Percentiles rank a stretch among this genome's conserved stretches.
These are phyloP conservation scores for Fusarium nelsonii DNA, from an alignment of 2,329 filamentous ascomycete species.

Conservation along the genomic window DNA sequence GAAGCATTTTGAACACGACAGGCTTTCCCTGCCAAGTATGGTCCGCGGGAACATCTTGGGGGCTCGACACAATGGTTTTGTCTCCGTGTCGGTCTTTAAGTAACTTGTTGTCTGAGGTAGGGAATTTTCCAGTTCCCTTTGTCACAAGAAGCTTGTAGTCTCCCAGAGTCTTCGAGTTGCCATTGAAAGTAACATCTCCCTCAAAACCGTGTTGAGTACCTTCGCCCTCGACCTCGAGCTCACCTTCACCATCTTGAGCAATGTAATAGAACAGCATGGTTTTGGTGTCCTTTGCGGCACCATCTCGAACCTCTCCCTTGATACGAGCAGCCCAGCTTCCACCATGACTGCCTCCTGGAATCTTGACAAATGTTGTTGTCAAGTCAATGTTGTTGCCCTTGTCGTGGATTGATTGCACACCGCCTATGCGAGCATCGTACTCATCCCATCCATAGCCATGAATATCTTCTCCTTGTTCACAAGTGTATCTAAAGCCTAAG, in stretches of 20 bases:
- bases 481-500: slow-evolving; percentile 88
- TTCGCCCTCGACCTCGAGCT: slow-evolving; percentile 69
- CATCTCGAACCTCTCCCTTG: slow-evolving; percentile 81
- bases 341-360: slow-evolving; percentile 85
- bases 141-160: slow-evolving; percentile 85
- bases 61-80: slow-evolving; percentile 79
- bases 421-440: slow-evolving; percentile 90
- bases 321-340: slow-evolving; percentile 94
- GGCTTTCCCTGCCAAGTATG: slow-evolving; percentile 87
- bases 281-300: slow-evolving; percentile 74
- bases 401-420: slow-evolving; percentile 91
- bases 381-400: slow-evolving; percentile 89
- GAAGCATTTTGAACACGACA: slow-evolving; percentile 66
- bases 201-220: slow-evolving; percentile 64
- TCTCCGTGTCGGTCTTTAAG: slow-evolving; percentile 78
- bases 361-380: slow-evolving; percentile 93
- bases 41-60: slow-evolving; percentile 71
- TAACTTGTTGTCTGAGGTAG: slow-evolving; percentile 73
- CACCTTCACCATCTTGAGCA: slow-evolving; percentile 79
- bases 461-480: slow-evolving; percentile 95
- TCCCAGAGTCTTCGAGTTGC: slow-evolving; percentile 78
- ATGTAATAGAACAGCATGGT: slow-evolving; percentile 87
- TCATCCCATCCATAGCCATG: slow-evolving; percentile 98
- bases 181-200: slow-evolving; percentile 75
- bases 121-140: slow-evolving; percentile 73